Base-by-base conservation (phyloP, 441 rosid genomes). In the Adansonia madagascariensis region DNA sequence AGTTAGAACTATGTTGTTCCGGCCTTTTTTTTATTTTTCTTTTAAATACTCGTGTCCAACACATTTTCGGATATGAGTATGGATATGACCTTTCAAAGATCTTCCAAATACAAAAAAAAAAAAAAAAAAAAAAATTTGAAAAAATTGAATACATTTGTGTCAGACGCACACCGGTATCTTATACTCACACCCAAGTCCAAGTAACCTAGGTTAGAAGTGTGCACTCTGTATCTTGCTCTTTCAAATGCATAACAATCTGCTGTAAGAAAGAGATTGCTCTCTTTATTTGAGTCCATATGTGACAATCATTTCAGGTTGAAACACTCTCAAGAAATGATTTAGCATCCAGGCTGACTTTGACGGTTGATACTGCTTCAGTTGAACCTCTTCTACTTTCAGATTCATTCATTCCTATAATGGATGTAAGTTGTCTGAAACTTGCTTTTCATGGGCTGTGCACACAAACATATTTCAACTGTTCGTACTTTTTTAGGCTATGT, bases 321-420 rank as follows among this genome's bases (percentile, higher is more conserved):
- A 92, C 95, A 49, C 91, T 96, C 8, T 88, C 91, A 75, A 96
- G 89, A 83, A 97, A 96, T 76, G 98, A 94, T 79, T 81, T 96
- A 87, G 99, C 97, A 65, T 91, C 99, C 57, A 94, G 97, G 81
- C 79, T 96, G 88, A 92, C 94, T 73, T 86, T 96, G 88, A 89
- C 92, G 62, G 99, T 83, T 43, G 97, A 96, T 84, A 77, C 88
- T 75, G 94, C 94, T 80, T 81, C 96, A 4, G 92, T 96, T 79
- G 95, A 91, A 87, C 79, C 94, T 80, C 93, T 96, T 79, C 90
- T 88, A 73, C 97, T 92, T 70, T 79, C 98, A 60, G 97, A 92
- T 85, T 88, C 94, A 15, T 80, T 76, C 78, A 87, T 94, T 87
- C 92, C 99, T 31, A 87, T 96, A 83, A 92, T 96, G 98, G 98